A percentile compares a stretch with the other conserved stretches of the same genome.
Evolutionary conservation across 2,329 filamentous ascomycete genomes (phyloP).

Genomic region (Pyricularia pennisetigena): DNA sequence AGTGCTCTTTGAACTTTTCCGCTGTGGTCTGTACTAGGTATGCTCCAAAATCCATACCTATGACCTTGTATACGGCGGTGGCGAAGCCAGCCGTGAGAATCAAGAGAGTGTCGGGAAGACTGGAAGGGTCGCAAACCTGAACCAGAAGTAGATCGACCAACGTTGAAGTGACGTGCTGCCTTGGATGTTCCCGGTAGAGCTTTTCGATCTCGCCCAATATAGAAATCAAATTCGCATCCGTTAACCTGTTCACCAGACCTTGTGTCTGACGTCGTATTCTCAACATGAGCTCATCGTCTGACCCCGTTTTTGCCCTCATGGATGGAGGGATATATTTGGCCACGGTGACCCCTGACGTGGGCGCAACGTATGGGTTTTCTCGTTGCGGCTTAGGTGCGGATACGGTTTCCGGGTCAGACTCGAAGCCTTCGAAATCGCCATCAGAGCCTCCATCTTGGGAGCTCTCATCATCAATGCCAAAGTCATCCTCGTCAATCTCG

Average conservation of each 20-base stretch:
- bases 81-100: slow-evolving; percentile 87
- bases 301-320: slow-evolving; percentile 52
- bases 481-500: slow-evolving; percentile 4
- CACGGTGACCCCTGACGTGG: slow-evolving; percentile 33
- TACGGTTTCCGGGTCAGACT: slow-evolving; percentile 17
- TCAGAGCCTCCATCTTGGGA: slow-evolving; percentile 18
- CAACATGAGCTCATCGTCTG: slow-evolving; percentile 55
- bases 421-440: slow-evolving; percentile 29
- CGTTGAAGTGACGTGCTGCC: slow-evolving; percentile 79
- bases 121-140: slow-evolving; percentile 70
- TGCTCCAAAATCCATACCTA: slow-evolving; percentile 84
- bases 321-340: slow-evolving; percentile 88
- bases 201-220: slow-evolving; percentile 76
- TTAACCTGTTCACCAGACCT: slow-evolving; percentile 84
- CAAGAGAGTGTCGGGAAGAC: slow-evolving; percentile 77
- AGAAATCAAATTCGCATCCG: slow-evolving; percentile 78
- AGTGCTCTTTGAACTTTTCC: slow-evolving; percentile 60
- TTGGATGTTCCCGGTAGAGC: slow-evolving; percentile 72
- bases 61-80: slow-evolving; percentile 74
- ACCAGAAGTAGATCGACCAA: slow-evolving; percentile 69
- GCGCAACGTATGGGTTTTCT: slow-evolving; percentile 87
- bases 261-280: slow-evolving; percentile 73
- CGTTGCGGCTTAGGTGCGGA: slow-evolving; percentile 14
- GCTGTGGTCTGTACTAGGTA: slow-evolving; percentile 74
- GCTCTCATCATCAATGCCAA: slow-evolving; percentile 14